phyloP scores from a whole-genome alignment of 2,329 filamentous ascomycete genomes.

The Sporothrix variecibatus region DNA sequence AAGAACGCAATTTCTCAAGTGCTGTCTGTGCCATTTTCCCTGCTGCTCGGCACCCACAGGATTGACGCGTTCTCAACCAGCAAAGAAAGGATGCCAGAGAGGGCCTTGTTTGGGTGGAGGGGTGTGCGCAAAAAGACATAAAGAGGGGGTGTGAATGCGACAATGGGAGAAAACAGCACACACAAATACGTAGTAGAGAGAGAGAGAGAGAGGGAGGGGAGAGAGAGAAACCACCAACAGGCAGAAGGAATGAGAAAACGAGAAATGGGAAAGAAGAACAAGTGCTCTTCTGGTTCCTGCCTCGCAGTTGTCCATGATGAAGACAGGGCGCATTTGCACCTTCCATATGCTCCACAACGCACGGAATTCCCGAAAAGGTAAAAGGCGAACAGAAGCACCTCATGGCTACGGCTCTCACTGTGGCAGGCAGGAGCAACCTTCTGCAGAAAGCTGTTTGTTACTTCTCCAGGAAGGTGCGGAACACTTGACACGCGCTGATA shows the following conservation, averaged over 20 bases:
- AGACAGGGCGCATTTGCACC: neutral
- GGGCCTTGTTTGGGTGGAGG: neutral
- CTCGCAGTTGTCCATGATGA: neutral
- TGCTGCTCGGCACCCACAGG: conserved; percentile 4
- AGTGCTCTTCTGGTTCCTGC: neutral
- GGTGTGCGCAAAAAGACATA: neutral
- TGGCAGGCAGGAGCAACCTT: neutral
- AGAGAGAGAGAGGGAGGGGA: too few relatives aligned
- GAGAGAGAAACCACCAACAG: neutral
- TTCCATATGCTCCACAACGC: neutral
- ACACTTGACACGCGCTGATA: neutral
- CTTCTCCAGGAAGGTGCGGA: neutral
- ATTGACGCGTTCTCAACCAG: conserved; percentile 9
- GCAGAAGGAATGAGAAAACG: neutral
- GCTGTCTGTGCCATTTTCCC: conserved; percentile 7
- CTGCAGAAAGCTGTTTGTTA: neutral
- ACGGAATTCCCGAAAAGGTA: neutral
- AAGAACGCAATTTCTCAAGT: neutral
- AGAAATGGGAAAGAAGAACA: neutral
- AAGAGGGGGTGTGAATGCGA: neutral
- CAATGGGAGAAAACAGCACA: neutral
- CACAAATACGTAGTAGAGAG: too few relatives aligned
- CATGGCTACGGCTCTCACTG: neutral
- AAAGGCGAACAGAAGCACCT: neutral
- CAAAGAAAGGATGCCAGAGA: conserved; percentile 3